Evolutionary conservation across 2,329 filamentous ascomycete genomes (phyloP).

Genomic region (Colletotrichum kahawae): DNA sequence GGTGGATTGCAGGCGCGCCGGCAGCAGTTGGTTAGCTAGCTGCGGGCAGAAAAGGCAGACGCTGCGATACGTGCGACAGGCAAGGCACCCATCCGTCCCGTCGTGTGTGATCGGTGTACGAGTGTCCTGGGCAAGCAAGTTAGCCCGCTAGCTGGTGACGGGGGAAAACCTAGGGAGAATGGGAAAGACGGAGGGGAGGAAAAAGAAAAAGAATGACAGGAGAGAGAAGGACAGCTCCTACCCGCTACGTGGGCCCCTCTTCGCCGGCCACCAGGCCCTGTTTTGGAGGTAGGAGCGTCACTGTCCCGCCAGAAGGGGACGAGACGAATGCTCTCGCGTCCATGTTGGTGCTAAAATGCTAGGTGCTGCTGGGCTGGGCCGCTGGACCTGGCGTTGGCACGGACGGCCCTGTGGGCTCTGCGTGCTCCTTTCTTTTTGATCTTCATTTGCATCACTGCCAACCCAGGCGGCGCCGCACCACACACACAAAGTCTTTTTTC

Average conservation of each 20-base stretch:
- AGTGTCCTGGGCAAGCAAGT: background rate
- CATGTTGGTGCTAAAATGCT: background rate
- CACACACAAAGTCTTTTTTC: slow-evolving; percentile 12
- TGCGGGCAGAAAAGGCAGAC: background rate
- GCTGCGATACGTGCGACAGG: background rate
- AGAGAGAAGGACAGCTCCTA: background rate
- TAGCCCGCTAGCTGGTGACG: background rate
- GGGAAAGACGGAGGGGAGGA: background rate
- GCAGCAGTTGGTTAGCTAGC: background rate
- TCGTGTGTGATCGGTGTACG: background rate
- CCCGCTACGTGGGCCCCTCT: background rate
- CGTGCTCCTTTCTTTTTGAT: slow-evolving; percentile 22
- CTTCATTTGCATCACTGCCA: slow-evolving; percentile 22
- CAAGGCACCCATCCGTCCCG: background rate
- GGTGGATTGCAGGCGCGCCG: background rate
- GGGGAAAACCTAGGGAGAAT: background rate
- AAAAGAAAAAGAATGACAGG: background rate
- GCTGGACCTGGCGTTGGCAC: slow-evolving; percentile 9
- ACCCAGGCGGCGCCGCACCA: background rate
- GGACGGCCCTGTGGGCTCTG: slow-evolving; percentile 17
- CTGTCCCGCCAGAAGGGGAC: slow-evolving; percentile 1
- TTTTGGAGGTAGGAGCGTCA: slow-evolving; percentile 19
- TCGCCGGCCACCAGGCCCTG: slow-evolving; percentile 8
- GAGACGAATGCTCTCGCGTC: background rate
- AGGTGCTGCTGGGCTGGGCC: background rate